These are phyloP conservation scores for Oldenlandia corymbosa DNA, from an alignment of 257 asterid genomes.

Conservation along the genomic window DNA sequence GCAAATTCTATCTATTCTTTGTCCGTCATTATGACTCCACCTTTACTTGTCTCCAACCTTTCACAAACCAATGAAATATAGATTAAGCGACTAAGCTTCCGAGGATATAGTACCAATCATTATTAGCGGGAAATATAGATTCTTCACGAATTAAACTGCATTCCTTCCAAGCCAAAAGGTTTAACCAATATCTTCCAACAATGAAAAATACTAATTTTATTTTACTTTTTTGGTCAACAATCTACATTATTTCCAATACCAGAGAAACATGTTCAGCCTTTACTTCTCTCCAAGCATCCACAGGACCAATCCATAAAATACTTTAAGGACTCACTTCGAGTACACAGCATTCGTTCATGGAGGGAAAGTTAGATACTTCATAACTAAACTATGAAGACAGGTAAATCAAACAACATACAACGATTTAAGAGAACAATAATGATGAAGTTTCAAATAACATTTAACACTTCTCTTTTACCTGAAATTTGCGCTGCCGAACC, in stretches of 20 bases:
- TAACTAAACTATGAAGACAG: neutral
- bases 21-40: too few relatives aligned
- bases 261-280: neutral
- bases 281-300: neutral
- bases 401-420: neutral
- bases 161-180: too few relatives aligned
- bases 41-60: too few relatives aligned
- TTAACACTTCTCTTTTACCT: slow-evolving; percentile 34
- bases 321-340: neutral
- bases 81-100: too few relatives aligned
- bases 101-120: too few relatives aligned
- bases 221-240: too few relatives aligned
- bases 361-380: neutral
- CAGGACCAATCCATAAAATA: neutral
- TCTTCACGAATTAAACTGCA: too few relatives aligned
- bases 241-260: neutral
- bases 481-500: slow-evolving; percentile 49
- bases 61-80: too few relatives aligned
- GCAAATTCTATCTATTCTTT: neutral
- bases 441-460: neutral
- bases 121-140: too few relatives aligned
- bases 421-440: neutral
- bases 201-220: too few relatives aligned
- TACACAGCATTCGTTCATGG: neutral
- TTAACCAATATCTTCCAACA: too few relatives aligned